These are phyloP conservation scores for Heliosperma pusillum DNA, from an alignment of 148 eudicot genomes.

Conservation along the genomic window DNA sequence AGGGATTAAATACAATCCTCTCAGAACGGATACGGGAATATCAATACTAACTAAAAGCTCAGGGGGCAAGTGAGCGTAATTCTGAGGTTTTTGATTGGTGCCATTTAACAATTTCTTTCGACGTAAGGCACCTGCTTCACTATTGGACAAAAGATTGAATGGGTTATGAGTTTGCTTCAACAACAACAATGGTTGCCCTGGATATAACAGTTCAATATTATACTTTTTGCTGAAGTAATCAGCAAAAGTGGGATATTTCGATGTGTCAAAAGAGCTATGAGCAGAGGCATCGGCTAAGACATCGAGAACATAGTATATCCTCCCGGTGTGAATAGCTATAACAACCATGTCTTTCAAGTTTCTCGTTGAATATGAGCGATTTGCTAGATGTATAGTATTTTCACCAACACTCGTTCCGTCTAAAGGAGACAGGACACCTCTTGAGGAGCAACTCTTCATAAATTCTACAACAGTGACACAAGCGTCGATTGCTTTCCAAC, in stretches of 20 bases:
- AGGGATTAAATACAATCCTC: conserved; percentile 75
- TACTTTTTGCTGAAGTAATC: conserved; percentile 80
- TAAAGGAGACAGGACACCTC: conserved; percentile 18
- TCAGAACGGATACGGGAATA: conserved; percentile 44
- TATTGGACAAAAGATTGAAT: conserved; percentile 85
- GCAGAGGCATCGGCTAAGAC: conserved; percentile 46
- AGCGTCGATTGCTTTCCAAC: conserved; percentile 66
- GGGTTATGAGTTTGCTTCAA: conserved; percentile 95
- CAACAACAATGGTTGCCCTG: conserved; percentile 72
- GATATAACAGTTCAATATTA: conserved; percentile 62
- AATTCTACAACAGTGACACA: conserved; percentile 60
- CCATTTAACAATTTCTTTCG: conserved; percentile 28
- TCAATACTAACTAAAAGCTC: conserved; percentile 68
- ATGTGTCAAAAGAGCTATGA: conserved; percentile 69
- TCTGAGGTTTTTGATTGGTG: conserved; percentile 30
- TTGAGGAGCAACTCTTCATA: conserved; percentile 48
- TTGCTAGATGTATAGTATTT: conserved; percentile 52
- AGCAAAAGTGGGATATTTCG: conserved; percentile 47
- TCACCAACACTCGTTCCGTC: conserved; percentile 15
- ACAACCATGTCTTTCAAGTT: conserved; percentile 51
- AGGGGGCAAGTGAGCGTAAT: conserved; percentile 73
- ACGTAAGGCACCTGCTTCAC: conserved; percentile 27
- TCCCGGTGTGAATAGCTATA: conserved; percentile 82
- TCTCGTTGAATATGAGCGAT: conserved; percentile 34
- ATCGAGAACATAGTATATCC: conserved; percentile 60